Evolutionary conservation across 2,329 filamentous ascomycete genomes (phyloP), one percentile per base, ranked within the genome.

Genomic region (Claviceps sp.): DNA sequence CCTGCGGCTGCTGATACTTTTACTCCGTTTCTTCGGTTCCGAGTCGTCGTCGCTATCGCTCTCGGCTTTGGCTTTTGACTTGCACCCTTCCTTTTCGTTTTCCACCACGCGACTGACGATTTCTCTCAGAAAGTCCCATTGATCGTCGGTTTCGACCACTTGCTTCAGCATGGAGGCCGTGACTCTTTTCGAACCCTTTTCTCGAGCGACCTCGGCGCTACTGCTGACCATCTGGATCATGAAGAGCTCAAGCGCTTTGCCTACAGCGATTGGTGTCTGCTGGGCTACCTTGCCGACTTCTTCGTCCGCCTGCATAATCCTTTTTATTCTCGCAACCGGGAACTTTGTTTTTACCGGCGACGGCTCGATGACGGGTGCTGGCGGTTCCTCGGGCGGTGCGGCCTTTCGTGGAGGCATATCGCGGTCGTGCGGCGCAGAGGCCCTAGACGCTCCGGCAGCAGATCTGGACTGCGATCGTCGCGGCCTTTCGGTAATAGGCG

Each of bases 281-380:
- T 98, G 93, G 4, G 93, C 90, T 9, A 98, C 93, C 71, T 98
- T 98, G 56, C 93, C 93, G 0, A 98, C 90, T 66, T 98, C 93
- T 64, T 98, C 93, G 63, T 98, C 93, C 11, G 91, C 91, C 70
- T 98, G 93, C 93, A 98, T 97, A 62, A 98, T 97, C 49, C 93
- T 83, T 76, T 98, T 98, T 73, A 98, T 98, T 56, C 93, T 80
- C 14, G 93, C 93, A 36, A 95, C 95, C 1, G 93, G 93, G 63
- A 98, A 98, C 63, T 96, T 96, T 37, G 91, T 97, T 68, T 82
- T 87, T 60, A 98, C 89, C 44, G 89, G 76, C 68, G 70, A 95
- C 70, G 67, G 79, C 66, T 70, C 81, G 60, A 79, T 69, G 44
- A 67, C 65, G 34, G 68, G 63, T 43, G 62, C 67, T 42, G 62